Evolutionary conservation across 257 asterid genomes (phyloP).

Genomic region (Solanum virginianum): DNA sequence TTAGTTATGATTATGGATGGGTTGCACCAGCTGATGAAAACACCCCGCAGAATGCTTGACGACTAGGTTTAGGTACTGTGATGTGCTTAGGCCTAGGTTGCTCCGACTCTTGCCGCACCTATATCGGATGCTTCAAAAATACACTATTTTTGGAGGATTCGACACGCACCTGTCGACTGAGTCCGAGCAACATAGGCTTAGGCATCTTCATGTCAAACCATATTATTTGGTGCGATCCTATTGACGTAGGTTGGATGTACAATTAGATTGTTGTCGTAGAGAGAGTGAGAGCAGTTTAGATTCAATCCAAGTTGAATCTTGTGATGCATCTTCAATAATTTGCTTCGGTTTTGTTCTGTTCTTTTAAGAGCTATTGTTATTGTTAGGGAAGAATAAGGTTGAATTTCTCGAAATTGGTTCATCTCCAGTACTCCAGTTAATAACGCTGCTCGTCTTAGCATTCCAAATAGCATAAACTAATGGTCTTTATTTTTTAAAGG

Average conservation of each 20-base stretch:
- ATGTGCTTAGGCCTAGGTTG: no score
- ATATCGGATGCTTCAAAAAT: no score
- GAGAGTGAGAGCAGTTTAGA: neutral
- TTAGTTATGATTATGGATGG: constrained; percentile 23
- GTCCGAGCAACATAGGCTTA: no score
- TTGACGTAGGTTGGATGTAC: neutral
- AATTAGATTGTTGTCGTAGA: neutral
- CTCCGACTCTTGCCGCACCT: no score
- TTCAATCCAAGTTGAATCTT: neutral
- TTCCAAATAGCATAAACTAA: neutral
- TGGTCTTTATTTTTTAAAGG: neutral
- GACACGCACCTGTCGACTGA: no score
- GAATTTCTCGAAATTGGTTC: neutral
- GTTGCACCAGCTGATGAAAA: constrained; percentile 3
- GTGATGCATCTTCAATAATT: neutral
- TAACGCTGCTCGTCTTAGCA: neutral
- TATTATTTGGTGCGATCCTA: neutral
- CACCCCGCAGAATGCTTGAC: neutral
- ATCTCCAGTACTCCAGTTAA: neutral
- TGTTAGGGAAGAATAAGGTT: neutral
- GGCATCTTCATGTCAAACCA: neutral
- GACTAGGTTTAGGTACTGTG: neutral
- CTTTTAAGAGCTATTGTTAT: neutral
- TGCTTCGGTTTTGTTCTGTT: neutral
- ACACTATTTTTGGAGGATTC: no score